phyloP scores from a whole-genome alignment of 2,329 filamentous ascomycete genomes.

The Pezicula radicicola region DNA sequence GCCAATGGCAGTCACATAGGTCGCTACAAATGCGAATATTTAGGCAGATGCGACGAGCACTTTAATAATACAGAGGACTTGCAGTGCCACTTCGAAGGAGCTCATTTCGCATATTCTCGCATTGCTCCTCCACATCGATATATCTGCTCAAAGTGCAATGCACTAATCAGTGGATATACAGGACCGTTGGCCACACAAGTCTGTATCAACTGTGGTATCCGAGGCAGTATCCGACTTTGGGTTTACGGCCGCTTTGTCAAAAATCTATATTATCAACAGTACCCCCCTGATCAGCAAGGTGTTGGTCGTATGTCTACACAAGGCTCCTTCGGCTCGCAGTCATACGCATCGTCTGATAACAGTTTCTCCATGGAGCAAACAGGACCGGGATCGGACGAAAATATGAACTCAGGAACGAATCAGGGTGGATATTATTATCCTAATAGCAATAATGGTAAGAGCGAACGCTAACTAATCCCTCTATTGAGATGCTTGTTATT shows the following conservation, averaged over 20 bases:
- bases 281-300: slow-evolving; percentile 15
- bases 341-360: neutral
- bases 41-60: slow-evolving; percentile 14
- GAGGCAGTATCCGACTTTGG: slow-evolving; percentile 16
- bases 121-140: slow-evolving; percentile 17
- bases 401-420: neutral
- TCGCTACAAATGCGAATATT: slow-evolving; percentile 15
- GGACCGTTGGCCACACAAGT: slow-evolving; percentile 5
- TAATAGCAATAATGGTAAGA: too few species aligned
- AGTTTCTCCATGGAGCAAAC: neutral
- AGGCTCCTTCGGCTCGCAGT: neutral
- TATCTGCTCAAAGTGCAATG: slow-evolving; percentile 15
- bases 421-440: too few species aligned
- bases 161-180: neutral
- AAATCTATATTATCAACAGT: slow-evolving; percentile 3
- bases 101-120: slow-evolving; percentile 22
- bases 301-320: slow-evolving; percentile 1
- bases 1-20: neutral
- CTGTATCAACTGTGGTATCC: slow-evolving; percentile 12
- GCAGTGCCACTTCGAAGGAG: slow-evolving; percentile 20
- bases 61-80: slow-evolving; percentile 15
- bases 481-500: too few species aligned
- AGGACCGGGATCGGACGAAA: neutral
- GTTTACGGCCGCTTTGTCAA: slow-evolving; percentile 23
- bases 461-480: too few species aligned